Evolutionary conservation across 2,329 filamentous ascomycete genomes (phyloP).

Genomic region (Xylariaceae sp.): DNA sequence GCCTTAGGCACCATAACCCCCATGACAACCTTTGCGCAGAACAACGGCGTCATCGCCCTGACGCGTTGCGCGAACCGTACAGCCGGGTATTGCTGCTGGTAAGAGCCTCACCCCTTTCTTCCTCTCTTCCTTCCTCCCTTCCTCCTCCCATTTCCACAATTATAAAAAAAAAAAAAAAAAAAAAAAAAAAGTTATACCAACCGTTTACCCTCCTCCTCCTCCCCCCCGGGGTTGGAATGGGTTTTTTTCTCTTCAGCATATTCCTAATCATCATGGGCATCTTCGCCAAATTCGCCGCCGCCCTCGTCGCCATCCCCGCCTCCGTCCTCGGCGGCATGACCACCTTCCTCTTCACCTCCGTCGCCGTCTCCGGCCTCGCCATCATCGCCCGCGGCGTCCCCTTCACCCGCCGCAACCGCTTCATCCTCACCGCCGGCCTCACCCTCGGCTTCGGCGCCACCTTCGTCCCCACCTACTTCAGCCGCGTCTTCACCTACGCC

Average conservation of each 20-base stretch:
- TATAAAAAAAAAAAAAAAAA: background rate
- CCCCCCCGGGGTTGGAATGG: no score
- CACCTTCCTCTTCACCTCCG: slow-evolving; percentile 72
- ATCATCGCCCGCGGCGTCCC: slow-evolving; percentile 65
- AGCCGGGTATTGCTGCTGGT: slow-evolving; percentile 70
- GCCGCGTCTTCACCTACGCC: slow-evolving; percentile 64
- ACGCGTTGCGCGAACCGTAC: slow-evolving; percentile 76
- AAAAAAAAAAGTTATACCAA: no score
- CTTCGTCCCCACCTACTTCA: slow-evolving; percentile 61
- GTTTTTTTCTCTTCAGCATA: slow-evolving; percentile 36
- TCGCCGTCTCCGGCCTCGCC: slow-evolving; percentile 70
- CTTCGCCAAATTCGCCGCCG: slow-evolving; percentile 76
- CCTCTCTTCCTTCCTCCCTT: background rate
- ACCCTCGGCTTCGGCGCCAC: slow-evolving; percentile 68
- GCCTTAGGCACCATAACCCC: slow-evolving; percentile 74
- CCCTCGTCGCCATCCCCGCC: slow-evolving; percentile 68
- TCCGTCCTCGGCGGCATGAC: slow-evolving; percentile 66
- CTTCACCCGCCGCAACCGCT: slow-evolving; percentile 75
- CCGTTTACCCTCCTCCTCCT: no score
- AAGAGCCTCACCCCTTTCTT: slow-evolving; percentile 2
- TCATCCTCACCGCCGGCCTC: slow-evolving; percentile 71
- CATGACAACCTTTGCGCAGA: slow-evolving; percentile 76
- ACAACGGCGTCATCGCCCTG: slow-evolving; percentile 78
- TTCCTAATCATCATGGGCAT: slow-evolving; percentile 77
- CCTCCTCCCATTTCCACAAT: background rate